A percentile compares a stretch with the other conserved stretches of the same genome.
phyloP scores from a whole-genome alignment of 805 yeast genomes.

The Torulaspora maleeae region DNA sequence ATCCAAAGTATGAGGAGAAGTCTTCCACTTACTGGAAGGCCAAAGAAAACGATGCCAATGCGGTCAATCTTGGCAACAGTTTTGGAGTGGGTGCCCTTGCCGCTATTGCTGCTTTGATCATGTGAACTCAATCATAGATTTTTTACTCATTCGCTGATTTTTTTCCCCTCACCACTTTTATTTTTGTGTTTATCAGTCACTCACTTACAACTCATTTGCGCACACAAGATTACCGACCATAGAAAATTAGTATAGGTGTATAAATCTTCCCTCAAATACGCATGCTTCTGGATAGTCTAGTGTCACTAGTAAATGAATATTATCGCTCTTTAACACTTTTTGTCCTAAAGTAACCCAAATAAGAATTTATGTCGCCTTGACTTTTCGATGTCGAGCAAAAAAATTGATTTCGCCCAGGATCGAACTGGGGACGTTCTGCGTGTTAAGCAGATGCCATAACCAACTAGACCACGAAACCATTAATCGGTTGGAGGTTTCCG shows the following conservation, averaged over 20 bases:
- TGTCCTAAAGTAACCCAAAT: conserved; percentile 4
- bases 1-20: neutral
- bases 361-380: neutral
- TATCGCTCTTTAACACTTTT: conserved; percentile 1
- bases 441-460: conserved; percentile 99
- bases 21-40: conserved; percentile 1
- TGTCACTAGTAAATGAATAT: neutral
- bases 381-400: conserved; percentile 28
- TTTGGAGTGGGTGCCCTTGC: conserved; percentile 16
- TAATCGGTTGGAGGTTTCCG: neutral
- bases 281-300: conserved; percentile 1
- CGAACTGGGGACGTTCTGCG: conserved; percentile 99
- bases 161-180: neutral
- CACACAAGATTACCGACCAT: neutral
- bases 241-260: neutral
- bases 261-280: neutral
- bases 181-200: neutral
- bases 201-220: conserved; percentile 2
- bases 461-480: conserved; percentile 98
- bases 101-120: conserved; percentile 16
- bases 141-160: neutral
- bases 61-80: conserved; percentile 5
- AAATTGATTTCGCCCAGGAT: conserved; percentile 98
- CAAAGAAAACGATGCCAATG: conserved; percentile 7
- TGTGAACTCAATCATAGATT: neutral